A percentile compares a stretch with the other conserved stretches of the same genome.
These are phyloP conservation scores for Daldinia decipiens DNA, from an alignment of 495 filamentous ascomycete genomes.

Conservation along the genomic window DNA sequence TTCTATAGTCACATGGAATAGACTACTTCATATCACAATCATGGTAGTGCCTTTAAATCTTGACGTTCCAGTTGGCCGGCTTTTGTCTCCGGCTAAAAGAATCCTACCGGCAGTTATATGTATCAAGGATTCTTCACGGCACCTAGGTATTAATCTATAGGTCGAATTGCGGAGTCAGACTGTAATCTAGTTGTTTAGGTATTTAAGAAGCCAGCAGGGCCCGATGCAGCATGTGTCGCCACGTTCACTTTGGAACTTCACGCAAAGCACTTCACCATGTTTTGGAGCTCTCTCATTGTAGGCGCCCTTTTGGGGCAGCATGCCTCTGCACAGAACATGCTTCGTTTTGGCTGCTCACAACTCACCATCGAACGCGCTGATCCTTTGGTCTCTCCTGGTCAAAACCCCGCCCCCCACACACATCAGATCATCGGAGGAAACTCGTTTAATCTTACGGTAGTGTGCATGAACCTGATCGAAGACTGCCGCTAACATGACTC, in stretches of 20 bases:
- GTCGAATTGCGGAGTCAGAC: neutral
- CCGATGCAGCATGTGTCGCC: constrained; percentile 8
- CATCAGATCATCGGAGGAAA: constrained; percentile 55
- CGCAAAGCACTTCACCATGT: constrained; percentile 36
- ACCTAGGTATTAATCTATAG: constrained; percentile 19
- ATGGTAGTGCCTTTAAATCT: constrained; percentile 20
- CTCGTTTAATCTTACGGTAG: constrained; percentile 50
- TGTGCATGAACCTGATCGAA: constrained; percentile 10
- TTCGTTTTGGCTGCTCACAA: constrained; percentile 56
- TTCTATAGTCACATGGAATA: neutral
- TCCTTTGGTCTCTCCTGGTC: constrained; percentile 52
- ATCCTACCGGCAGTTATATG: constrained; percentile 26
- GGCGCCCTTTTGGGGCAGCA: constrained; percentile 48
- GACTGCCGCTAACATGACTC: constrained; percentile 12
- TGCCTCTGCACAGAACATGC: constrained; percentile 48
- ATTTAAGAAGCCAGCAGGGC: constrained; percentile 31
- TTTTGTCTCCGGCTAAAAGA: constrained; percentile 32
- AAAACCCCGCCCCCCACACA: constrained; percentile 51
- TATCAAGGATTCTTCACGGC: constrained; percentile 23
- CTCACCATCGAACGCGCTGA: constrained; percentile 54
- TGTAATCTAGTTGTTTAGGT: constrained; percentile 4
- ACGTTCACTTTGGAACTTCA: constrained; percentile 22
- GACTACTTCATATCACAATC: neutral
- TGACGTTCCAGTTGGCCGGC: constrained; percentile 24
- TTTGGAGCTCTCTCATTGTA: constrained; percentile 38